A percentile compares a stretch with the other conserved stretches of the same genome.
Conservation (phyloP, 139 green algal genomes). For the Pycnococcus provasolii region DNA sequence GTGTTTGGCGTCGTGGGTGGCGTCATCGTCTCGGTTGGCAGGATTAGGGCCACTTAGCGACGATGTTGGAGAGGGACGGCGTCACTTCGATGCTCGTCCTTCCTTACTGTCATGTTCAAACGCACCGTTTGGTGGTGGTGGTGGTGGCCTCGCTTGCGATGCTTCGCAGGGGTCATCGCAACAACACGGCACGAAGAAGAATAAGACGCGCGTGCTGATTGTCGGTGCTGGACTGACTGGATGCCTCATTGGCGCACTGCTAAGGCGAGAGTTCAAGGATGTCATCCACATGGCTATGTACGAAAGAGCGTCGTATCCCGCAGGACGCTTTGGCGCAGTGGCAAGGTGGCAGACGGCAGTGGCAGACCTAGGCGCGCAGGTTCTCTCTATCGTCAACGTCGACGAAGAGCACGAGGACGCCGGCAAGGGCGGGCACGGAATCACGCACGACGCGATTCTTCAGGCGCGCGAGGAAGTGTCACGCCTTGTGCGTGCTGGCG, state of each 20-base stretch:
- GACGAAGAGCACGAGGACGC: neutral
- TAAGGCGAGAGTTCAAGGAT: neutral
- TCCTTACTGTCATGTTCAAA: too few species aligned
- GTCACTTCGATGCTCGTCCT: too few species aligned
- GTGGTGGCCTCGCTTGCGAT: too few species aligned
- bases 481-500: neutral
- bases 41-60: too few species aligned
- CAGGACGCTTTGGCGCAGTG: neutral
- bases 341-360: neutral
- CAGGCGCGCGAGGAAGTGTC: neutral
- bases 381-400: neutral
- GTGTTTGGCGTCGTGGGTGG: too few species aligned
- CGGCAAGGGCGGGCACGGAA: neutral
- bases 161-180: too few species aligned
- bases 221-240: neutral
- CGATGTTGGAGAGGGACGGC: too few species aligned
- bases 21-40: too few species aligned
- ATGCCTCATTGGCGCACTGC: neutral
- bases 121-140: too few species aligned
- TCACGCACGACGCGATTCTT: neutral
- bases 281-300: neutral
- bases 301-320: neutral
- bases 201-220: neutral
- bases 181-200: too few species aligned
- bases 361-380: neutral